Evolutionary conservation across 352 stramenopile genomes (phyloP).

Genomic region (Phytophthora parvispora): DNA sequence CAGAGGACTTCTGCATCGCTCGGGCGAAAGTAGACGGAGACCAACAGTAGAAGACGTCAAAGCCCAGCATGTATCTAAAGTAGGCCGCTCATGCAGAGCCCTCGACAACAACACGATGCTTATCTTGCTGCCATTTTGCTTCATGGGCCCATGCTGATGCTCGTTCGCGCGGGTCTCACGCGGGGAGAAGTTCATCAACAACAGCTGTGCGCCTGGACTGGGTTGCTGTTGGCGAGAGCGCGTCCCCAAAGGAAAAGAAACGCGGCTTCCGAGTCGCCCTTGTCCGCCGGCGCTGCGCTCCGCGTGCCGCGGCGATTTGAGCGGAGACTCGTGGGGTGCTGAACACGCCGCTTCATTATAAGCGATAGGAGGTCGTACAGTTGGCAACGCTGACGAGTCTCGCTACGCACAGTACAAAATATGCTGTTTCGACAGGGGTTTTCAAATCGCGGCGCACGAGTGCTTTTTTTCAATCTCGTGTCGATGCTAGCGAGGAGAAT

Average conservation of each 20-base stretch:
- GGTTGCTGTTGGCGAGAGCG: constrained; percentile 33
- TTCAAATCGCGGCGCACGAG: constrained; percentile 30
- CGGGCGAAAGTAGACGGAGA: neutral
- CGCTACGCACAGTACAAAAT: neutral
- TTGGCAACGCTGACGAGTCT: neutral
- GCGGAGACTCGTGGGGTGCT: constrained; percentile 13
- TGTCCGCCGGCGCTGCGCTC: constrained; percentile 32
- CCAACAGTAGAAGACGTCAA: neutral
- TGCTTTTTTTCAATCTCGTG: constrained; percentile 40
- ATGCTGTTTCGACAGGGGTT: constrained; percentile 17
- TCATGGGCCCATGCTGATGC: constrained; percentile 15
- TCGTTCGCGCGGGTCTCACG: constrained; percentile 13
- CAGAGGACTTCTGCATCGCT: neutral
- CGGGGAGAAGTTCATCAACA: constrained; percentile 27
- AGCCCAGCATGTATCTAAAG: no score
- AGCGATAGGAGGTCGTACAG: constrained; percentile 6
- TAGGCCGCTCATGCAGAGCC: neutral
- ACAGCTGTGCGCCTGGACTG: constrained; percentile 32
- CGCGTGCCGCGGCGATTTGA: constrained; percentile 30
- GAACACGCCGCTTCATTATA: constrained; percentile 35
- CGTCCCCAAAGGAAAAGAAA: constrained; percentile 27
- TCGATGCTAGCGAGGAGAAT: constrained; percentile 45
- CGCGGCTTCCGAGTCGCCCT: constrained; percentile 15
- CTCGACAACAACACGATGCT: constrained; percentile 1
- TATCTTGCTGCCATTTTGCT: neutral